Conservation (phyloP, 2,329 filamentous ascomycete species). For the Ophiosphaerella narmari region DNA sequence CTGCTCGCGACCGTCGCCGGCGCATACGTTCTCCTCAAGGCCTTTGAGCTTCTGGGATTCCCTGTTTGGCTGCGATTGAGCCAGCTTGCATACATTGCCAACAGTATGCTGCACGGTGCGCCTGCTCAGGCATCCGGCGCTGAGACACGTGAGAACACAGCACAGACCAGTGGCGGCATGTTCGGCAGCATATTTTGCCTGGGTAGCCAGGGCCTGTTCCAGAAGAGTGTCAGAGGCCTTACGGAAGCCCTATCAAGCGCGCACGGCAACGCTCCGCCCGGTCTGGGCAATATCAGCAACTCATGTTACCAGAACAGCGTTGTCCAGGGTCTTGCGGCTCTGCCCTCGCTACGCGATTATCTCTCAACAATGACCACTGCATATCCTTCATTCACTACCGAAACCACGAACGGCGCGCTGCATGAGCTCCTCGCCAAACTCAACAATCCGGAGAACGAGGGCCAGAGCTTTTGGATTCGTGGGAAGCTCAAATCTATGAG, state of each 20-base stretch:
- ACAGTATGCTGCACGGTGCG: constrained; percentile 8
- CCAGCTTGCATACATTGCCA: constrained; percentile 50
- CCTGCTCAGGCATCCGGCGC: constrained; percentile 13
- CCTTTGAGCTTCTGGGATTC: constrained; percentile 34
- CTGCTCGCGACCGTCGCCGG: constrained; percentile 26
- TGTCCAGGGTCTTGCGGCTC: constrained; percentile 76
- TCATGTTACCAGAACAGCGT: constrained; percentile 98
- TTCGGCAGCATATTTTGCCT: constrained; percentile 45
- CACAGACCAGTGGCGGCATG: constrained; percentile 29
- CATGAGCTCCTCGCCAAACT: constrained; percentile 71
- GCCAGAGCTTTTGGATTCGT: constrained; percentile 80
- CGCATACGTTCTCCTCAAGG: constrained; percentile 35
- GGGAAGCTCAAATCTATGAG: constrained; percentile 85
- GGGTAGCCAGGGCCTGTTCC: constrained; percentile 42
- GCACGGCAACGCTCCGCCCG: constrained; percentile 52
- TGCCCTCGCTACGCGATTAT: constrained; percentile 71
- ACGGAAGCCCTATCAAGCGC: constrained; percentile 43
- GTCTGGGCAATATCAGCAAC: constrained; percentile 89
- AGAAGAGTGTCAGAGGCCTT: constrained; percentile 40
- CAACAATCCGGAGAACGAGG: constrained; percentile 71
- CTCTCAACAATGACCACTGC: constrained; percentile 50
- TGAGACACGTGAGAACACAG: constrained; percentile 22
- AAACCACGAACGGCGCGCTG: constrained; percentile 60
- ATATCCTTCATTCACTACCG: constrained; percentile 43
- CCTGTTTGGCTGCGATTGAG: constrained; percentile 54